These are phyloP conservation scores for Tylopilus subfusipes DNA, from an alignment of 768 basidiomycete genomes.

Conservation along the genomic window DNA sequence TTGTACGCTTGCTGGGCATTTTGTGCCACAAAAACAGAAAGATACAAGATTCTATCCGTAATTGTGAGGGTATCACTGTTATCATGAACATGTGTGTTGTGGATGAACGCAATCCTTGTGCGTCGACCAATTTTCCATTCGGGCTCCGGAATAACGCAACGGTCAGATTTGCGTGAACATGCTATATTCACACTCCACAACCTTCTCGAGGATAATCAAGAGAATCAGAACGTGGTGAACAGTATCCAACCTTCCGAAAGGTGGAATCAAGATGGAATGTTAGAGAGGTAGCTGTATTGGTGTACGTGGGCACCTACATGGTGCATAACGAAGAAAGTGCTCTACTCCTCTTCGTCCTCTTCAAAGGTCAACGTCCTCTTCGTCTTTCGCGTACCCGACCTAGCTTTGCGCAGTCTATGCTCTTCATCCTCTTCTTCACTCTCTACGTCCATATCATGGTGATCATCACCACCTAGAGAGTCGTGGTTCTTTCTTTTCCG, in stretches of 20 bases:
- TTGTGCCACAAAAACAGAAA: conserved; percentile 59
- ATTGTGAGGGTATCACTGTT: conserved; percentile 70
- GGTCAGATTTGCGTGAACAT: conserved; percentile 78
- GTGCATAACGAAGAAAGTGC: conserved; percentile 1
- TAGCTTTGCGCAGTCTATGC: conserved; percentile 56
- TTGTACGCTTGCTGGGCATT: conserved; percentile 84
- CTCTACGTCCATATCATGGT: conserved; percentile 66
- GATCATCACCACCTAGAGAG: conserved; percentile 34
- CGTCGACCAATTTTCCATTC: conserved; percentile 33
- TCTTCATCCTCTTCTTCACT: conserved; percentile 73
- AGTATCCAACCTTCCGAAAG: conserved; percentile 61
- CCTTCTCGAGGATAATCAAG: conserved; percentile 68
- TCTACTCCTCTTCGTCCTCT: conserved; percentile 50
- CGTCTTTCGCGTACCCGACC: conserved; percentile 49
- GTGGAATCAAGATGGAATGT: conserved; percentile 55
- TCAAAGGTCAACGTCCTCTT: conserved; percentile 54
- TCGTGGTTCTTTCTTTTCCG: conserved; percentile 40
- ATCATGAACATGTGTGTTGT: conserved; percentile 87
- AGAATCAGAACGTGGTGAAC: conserved; percentile 78
- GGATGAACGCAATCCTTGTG: conserved; percentile 91
- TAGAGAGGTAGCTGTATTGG: conserved; percentile 33
- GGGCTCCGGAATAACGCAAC: conserved; percentile 4
- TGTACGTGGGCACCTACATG: conserved; percentile 17
- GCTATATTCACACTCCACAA: conserved; percentile 83
- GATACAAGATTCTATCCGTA: conserved; percentile 73